Evolutionary conservation across 352 stramenopile species (phyloP).

Genomic region (Halophytophthora polymorphica): DNA sequence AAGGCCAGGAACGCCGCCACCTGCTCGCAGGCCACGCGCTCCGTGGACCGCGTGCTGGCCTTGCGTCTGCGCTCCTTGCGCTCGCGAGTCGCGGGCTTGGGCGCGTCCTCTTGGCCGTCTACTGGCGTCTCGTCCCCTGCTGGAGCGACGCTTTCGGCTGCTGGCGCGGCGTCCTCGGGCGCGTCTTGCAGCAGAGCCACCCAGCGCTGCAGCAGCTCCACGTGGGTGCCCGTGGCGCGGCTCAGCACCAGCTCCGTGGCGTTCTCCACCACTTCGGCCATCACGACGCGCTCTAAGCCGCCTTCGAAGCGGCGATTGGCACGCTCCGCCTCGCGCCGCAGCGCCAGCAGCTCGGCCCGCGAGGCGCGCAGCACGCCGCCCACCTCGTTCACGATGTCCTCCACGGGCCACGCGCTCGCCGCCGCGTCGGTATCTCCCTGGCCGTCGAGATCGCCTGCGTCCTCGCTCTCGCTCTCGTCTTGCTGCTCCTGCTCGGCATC

Average conservation of each 20-base stretch:
- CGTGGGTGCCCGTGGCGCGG: constrained; percentile 30
- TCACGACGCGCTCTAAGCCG: constrained; percentile 35
- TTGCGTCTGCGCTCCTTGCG: constrained; percentile 23
- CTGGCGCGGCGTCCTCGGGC: constrained; percentile 24
- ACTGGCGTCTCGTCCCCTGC: constrained; percentile 1
- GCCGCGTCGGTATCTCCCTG: constrained; percentile 10
- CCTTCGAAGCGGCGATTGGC: constrained; percentile 21
- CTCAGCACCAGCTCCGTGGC: constrained; percentile 66
- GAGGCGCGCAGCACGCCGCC: constrained; percentile 25
- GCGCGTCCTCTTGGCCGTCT: background rate
- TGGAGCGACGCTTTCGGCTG: constrained; percentile 3
- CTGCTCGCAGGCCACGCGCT: constrained; percentile 36
- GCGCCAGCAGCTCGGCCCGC: constrained; percentile 22
- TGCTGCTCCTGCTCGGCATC: constrained; percentile 4
- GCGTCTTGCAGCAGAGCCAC: constrained; percentile 29
- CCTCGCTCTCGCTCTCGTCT: constrained; percentile 11
- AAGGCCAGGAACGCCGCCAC: constrained; percentile 54
- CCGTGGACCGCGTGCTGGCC: constrained; percentile 20
- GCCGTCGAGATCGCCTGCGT: constrained; percentile 1
- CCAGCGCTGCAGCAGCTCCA: constrained; percentile 43
- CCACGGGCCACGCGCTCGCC: constrained; percentile 14
- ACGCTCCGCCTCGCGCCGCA: constrained; percentile 18
- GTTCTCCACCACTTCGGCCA: constrained; percentile 58
- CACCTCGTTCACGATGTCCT: constrained; percentile 32
- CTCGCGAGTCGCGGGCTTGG: constrained; percentile 25